Evolutionary conservation across 768 basidiomycete species (phyloP), one percentile per base, ranked within the genome.

Genomic region (Psilocybe azurescens): DNA sequence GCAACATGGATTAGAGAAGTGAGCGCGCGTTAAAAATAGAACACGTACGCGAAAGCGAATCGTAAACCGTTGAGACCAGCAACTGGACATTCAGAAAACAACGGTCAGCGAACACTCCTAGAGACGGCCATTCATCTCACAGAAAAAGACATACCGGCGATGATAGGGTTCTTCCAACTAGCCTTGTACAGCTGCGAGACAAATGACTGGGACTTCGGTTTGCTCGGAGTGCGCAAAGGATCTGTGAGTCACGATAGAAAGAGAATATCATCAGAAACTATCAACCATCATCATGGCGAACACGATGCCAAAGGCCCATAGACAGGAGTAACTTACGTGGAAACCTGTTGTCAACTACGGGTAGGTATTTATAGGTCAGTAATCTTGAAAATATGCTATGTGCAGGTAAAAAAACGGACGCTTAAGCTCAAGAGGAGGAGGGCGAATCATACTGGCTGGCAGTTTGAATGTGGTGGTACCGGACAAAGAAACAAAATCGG

Each of bases 361-460:
- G 24, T 14, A 52, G 52, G 56, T 29, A 56, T 39, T 51, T 47
- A 33, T 52, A 56, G 14, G 33, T 28, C 41, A 58, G 30, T 11
- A 28, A 59, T 14, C 30, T 58, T 24, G 24, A n/a, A 56, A 41
- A 16, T 18, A 28, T 24, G 30, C 32, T 48, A 32, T 36, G 24
- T 49, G 14, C 46, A 16, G 7, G n/a, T n/a, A n/a, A 54, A 9
- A 32, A 14, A 14, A 73, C 76, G 57, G 59, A 80, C 78, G 71
- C 64, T 79, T 75, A 58, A 82, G 74, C 60, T 78, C 75, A 59
- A 80, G 77, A 49, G 78, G 77, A 67, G 77, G 76, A 61, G 80
- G 79, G 62, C 77, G 78, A 66, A 74, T 74, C 75, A 75, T 75
- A 73, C 72, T 73, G 72, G 65, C 72, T 73, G 60, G 71, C 71